Base-by-base conservation (phyloP, 495 filamentous ascomycete species). In the Penicillium pancosmium region DNA sequence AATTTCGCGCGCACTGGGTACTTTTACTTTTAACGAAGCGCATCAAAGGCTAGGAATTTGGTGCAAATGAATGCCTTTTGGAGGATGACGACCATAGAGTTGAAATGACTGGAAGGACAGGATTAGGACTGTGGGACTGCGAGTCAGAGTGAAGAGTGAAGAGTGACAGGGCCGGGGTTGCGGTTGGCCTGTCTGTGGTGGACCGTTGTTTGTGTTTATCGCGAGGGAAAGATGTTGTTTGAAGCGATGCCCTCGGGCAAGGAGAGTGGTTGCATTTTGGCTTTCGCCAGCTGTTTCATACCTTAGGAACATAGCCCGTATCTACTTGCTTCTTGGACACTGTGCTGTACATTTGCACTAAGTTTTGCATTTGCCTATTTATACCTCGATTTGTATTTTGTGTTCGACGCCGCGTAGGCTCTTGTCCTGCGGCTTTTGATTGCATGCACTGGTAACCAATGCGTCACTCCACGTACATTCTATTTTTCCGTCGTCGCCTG, bases 1-100 rank as follows among this genome's bases (percentile, higher is more conserved):
- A 4, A 12, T 48, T 48, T 48, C 46, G 23, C 21, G 46, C 27
- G 5, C 46, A 10, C 19, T 27, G 19, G 46, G 46, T 48, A 48
- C 46, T 27, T 44, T 44, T 38, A 38, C 15, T n/a, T 48, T 48
- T 48, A 48, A 48, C 46, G 55, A 57, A 52, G 40, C 23, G 34
- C 54, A 52, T 44, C 33, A 8, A 50, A 60, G 50, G 34, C 49
- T 58, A 44, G 54, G 25, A 27, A 36, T 41, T 50, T 21, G 43
- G 12, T 61, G 53, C 44, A 59, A 48, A 36, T 55, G 55, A 55
- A 31, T 54, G 50, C 31, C 25, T 34, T 55, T 54, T 36, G 53
- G 40, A 52, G 15, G 27, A 21, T 11, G 50, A 56, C 52, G 53
- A 55, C 35, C 46, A 60, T 60, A 57, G 46, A 60, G 51, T 23